Base-by-base conservation (phyloP, 768 basidiomycete genomes). In the Cystobasidium onofrii region DNA sequence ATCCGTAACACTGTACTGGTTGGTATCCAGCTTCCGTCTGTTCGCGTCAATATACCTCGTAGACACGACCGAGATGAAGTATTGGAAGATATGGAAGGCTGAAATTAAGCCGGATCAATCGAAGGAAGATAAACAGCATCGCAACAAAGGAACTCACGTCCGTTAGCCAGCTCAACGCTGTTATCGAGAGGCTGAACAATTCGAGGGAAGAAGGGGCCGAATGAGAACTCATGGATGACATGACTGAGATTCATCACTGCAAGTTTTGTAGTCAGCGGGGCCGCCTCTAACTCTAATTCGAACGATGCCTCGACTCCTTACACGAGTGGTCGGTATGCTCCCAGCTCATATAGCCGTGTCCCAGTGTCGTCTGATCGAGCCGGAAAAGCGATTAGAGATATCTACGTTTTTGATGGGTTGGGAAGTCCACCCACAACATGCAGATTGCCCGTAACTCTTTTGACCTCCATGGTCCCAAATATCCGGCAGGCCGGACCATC, bases 171-270 rank as follows among this genome's bases (percentile, higher is more conserved):
- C 80, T 95, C 90, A 74, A 90, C 90, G 0, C 91, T 90, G 80
- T 92, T 88, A 79, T 98, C 95, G 46, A 99, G 85, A 0, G 95
- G 95, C 80, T 99, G 95, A 0, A 87, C 86, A 63, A 99, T 98
- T 54, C 92, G 89, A 1, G 95, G 95, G 84, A 96, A 97, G 83
- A 89, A 88, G 1, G 93, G 90, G 0, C 95, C 95, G 76, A 98
- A 98, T 0, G 93, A 96, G 80, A 97, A 96, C 81, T 99, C 95
- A 65, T 88, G 88, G 79, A 98, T 93, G 75, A 96, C 88, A 83
- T 98, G 95, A 1, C 91, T 92, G 41, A 99, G 85, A 79, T 99
- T 99, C 91, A 97, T 93, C 77, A 88, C 92, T 95, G 74, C 17
- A 0, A 0, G 57, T 4, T 20, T 6, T 36, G 9, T 36, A 15